These are phyloP conservation scores for Tubosaeta brunneosetosa DNA, from an alignment of 768 basidiomycete genomes.

Conservation along the genomic window DNA sequence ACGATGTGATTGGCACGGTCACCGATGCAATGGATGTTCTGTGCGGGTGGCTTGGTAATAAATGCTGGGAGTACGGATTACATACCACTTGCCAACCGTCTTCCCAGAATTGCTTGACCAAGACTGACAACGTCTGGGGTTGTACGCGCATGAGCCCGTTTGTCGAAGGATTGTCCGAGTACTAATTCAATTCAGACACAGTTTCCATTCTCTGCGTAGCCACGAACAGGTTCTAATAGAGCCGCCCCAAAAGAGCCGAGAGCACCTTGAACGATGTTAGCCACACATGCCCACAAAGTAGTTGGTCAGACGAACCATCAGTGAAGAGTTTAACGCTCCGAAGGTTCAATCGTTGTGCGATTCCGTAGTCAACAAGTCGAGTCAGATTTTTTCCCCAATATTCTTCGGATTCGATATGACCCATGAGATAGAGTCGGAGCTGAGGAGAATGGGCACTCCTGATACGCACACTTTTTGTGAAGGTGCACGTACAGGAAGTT, in stretches of 20 bases:
- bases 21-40: conserved; percentile 89
- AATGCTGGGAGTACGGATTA: conserved; percentile 1
- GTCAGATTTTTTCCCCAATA: conserved; percentile 67
- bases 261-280: conserved; percentile 50
- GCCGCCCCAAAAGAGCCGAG: conserved; percentile 93
- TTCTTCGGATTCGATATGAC: conserved; percentile 41
- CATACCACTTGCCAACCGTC: conserved; percentile 84
- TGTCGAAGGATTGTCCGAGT: conserved; percentile 71
- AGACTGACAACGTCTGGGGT: conserved; percentile 46
- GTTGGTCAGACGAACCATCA: conserved; percentile 49
- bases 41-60: neutral
- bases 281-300: neutral
- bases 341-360: conserved; percentile 48
- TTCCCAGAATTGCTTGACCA: conserved; percentile 60
- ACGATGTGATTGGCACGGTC: conserved; percentile 84
- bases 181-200: conserved; percentile 30
- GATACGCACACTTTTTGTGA: neutral
- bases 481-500: conserved; percentile 55
- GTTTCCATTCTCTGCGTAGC: neutral
- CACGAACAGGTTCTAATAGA: conserved; percentile 56
- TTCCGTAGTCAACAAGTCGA: conserved; percentile 55
- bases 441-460: conserved; percentile 18
- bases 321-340: conserved; percentile 71
- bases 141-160: conserved; percentile 64
- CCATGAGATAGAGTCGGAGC: conserved; percentile 65